Percentiles rank a stretch among this genome's conserved stretches.
These are phyloP conservation scores for Paracorniculantispora psalliotae DNA, from an alignment of 2,329 filamentous ascomycete species.

Conservation along the genomic window DNA sequence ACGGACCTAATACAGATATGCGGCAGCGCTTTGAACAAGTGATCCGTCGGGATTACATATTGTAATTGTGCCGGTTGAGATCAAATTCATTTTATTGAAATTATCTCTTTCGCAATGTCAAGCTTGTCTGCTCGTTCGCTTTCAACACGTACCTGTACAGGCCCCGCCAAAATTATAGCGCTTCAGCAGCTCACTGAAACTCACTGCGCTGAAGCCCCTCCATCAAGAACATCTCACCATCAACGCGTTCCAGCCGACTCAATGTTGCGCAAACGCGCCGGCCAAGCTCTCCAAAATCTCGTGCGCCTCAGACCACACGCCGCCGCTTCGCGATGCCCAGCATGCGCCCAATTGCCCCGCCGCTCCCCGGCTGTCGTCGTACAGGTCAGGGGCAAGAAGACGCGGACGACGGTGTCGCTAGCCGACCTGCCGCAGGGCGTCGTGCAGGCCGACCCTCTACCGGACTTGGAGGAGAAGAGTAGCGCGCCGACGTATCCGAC, in stretches of 20 bases:
- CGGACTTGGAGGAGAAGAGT: slow-evolving; percentile 33
- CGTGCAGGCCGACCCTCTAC: slow-evolving; percentile 27
- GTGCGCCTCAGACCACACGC: background rate
- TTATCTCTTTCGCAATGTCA: no score
- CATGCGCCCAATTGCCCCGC: background rate
- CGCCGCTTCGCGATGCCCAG: background rate
- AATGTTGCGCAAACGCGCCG: slow-evolving; percentile 5
- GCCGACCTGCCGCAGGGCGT: slow-evolving; percentile 54
- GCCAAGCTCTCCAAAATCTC: background rate
- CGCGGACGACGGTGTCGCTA: slow-evolving; percentile 47
- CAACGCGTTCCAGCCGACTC: background rate
- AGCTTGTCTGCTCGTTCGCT: no score
- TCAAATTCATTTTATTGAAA: no score
- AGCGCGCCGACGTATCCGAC: slow-evolving; percentile 65
- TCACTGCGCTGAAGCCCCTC: background rate
- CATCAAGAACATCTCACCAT: background rate
- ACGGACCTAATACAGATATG: no score
- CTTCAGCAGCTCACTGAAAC: no score
- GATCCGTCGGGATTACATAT: no score
- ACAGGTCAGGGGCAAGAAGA: slow-evolving; percentile 46
- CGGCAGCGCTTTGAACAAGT: no score
- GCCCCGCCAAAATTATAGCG: no score
- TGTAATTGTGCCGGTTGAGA: no score
- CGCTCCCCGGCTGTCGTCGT: background rate
- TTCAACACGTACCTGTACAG: no score